Base-by-base conservation (phyloP, 2,329 filamentous ascomycete genomes). In the Bertia moriformis region DNA sequence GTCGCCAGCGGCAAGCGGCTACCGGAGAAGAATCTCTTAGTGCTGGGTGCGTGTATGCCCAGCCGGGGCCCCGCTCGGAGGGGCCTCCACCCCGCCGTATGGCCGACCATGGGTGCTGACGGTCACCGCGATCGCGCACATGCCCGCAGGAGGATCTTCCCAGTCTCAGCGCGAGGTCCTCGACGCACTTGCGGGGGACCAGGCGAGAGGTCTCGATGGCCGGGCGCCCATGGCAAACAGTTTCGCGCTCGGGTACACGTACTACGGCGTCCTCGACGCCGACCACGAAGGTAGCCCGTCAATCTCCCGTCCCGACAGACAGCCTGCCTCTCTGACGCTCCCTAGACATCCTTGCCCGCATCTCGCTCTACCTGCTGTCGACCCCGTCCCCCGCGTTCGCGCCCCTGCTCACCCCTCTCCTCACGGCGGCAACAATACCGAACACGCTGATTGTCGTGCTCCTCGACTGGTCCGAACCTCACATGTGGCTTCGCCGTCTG, bases 381-480 rank as follows among this genome's bases (percentile, higher is more conserved):
- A 84, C 79, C 48, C 84, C 88, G 2, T 87, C 83, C 19, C 74
- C 78, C 38, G 75, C 85, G 14, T 94, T 94, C 56, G 78, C 83
- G 30, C 79, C 83, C 20, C 77, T 95, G 40, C 69, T 95, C 44
- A 78, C 78, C 48, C 86, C 88, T 17, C 80, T 94, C 39, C 71
- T 95, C 44, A 93, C 83, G 14, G 78, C 84, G 35, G 74, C 84
- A 57, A 80, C 85, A 4, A 82, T 94, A 53, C 79, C 84, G 19
- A 82, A 93, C 56, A 93, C 84, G 37, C 71, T 93, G 43, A 73
- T 96, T 45, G 83, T 93, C 44, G 78, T 98, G 50, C 66, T 98
- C n/a, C 69, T 98, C 33, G 88, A 95, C 63, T 98, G 91, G 91
- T 81, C 83, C 42, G 77, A 91, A 53, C 91, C 91, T 13, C 94